Evolutionary conservation across 2,329 filamentous ascomycete genomes (phyloP), one percentile per base, ranked within the genome.

Genomic region (Lecanosticta acicola): DNA sequence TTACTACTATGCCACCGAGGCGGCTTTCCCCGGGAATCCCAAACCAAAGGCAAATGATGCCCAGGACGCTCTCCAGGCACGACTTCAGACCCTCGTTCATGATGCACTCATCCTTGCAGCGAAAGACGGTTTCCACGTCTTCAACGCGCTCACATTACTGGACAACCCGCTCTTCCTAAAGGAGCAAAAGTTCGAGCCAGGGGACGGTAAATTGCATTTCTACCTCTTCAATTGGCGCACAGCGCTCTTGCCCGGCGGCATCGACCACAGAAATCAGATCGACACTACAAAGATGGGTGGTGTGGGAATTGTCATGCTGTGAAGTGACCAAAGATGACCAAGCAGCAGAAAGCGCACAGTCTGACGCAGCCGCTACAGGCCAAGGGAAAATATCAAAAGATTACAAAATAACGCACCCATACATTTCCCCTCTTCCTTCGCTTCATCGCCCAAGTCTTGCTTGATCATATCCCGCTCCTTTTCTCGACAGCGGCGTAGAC

Each of bases 221-320:
- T 98, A 98, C 68, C 75, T 98, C 24, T 98, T 94, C 77, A 98
- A 98, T 71, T 98, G 96, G 74, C 82, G 88, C 46, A 87, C 88
- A 10, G 83, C 86, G 49, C 81, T 83, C n/a, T 85, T 98, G 60
- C 73, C 80, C 0, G 90, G 93, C 39, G 93, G 93, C 17, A 82
- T 97, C 35, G 83, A 96, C 66, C 77, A 78, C 60, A 80, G 78
- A 61, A 94, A 94, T 64, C 72, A 81, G 58, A 74, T 91, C 32
- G 90, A 95, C 63, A 79, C 83, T 57, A 81, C 83, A 46, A 78
- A 79, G 52, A 80, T 89, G 63, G 93, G 90, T 58, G 91, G 93
- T 1, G 82, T 98, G 49, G 93, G 93, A 32, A 79, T 95, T 62
- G 87, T 95, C 18, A 89, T 94, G 82, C 72, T 85, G 60, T 85